These are phyloP conservation scores for Paramecium biaurelia DNA, from an alignment of 73 alveolate species.

Conservation along the genomic window DNA sequence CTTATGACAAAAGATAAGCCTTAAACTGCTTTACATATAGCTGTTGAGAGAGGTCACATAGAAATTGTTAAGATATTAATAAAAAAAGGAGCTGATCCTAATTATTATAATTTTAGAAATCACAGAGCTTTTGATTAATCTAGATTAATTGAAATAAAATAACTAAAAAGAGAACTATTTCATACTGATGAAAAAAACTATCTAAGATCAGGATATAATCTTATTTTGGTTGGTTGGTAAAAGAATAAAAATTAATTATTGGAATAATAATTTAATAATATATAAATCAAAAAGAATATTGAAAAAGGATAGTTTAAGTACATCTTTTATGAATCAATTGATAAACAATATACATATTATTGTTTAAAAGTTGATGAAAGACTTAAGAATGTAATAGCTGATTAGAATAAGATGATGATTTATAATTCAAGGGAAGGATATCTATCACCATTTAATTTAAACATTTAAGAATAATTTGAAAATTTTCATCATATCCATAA, in stretches of 20 bases:
- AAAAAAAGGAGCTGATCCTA: not conserved
- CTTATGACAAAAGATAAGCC: not conserved
- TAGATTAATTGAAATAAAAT: not conserved
- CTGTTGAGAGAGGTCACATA: not conserved
- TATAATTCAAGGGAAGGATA: constrained; percentile 8
- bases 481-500: not conserved
- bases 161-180: not conserved
- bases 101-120: not conserved
- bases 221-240: not conserved
- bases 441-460: not conserved
- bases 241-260: not conserved
- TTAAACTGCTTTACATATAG: not conserved
- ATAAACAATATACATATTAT: not conserved
- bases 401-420: not conserved
- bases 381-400: not conserved
- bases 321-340: not conserved
- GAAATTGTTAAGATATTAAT: not conserved
- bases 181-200: not conserved
- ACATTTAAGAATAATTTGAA: not conserved
- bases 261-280: not conserved
- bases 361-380: not conserved
- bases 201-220: not conserved
- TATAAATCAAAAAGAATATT: not conserved
- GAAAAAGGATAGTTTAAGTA: not conserved
- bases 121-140: not conserved